Conservation (phyloP, 768 basidiomycete genomes). For the Phylloporus scabripes region DNA sequence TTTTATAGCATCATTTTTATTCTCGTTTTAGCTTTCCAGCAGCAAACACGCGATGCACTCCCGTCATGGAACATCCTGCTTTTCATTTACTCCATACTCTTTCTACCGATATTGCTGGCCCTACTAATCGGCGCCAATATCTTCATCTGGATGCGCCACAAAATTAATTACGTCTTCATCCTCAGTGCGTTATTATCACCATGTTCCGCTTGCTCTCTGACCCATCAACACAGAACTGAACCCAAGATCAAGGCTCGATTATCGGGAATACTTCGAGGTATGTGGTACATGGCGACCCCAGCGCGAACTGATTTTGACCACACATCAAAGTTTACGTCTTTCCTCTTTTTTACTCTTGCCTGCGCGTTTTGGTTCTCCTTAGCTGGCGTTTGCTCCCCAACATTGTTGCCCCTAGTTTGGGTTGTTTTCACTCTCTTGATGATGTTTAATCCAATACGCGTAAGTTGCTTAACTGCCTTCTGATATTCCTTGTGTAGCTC, state of each 20-base stretch:
- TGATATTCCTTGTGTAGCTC: too few species aligned
- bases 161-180: slow-evolving; percentile 93
- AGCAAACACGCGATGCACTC: slow-evolving; percentile 46
- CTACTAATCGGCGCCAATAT: slow-evolving; percentile 82
- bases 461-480: slow-evolving; percentile 26
- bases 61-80: slow-evolving; percentile 71
- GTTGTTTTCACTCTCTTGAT: slow-evolving; percentile 53
- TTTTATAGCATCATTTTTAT: not conserved
- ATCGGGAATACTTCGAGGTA: slow-evolving; percentile 72
- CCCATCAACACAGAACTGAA: slow-evolving; percentile 52
- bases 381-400: slow-evolving; percentile 59
- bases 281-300: slow-evolving; percentile 9
- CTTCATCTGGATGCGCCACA: slow-evolving; percentile 62
- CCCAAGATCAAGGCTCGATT: slow-evolving; percentile 64
- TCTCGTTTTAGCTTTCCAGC: slow-evolving; percentile 45
- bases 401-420: slow-evolving; percentile 81
- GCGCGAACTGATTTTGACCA: slow-evolving; percentile 1
- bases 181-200: slow-evolving; percentile 49
- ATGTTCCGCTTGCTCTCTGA: slow-evolving; percentile 2
- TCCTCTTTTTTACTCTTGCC: slow-evolving; percentile 67
- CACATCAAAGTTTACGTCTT: slow-evolving; percentile 62
- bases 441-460: slow-evolving; percentile 71
- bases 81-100: slow-evolving; percentile 69
- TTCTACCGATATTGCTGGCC: slow-evolving; percentile 70
- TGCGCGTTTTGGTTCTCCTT: slow-evolving; percentile 88